These are phyloP conservation scores for Huntiella bhutanensis DNA, from an alignment of 2,329 filamentous ascomycete species.

Conservation along the genomic window DNA sequence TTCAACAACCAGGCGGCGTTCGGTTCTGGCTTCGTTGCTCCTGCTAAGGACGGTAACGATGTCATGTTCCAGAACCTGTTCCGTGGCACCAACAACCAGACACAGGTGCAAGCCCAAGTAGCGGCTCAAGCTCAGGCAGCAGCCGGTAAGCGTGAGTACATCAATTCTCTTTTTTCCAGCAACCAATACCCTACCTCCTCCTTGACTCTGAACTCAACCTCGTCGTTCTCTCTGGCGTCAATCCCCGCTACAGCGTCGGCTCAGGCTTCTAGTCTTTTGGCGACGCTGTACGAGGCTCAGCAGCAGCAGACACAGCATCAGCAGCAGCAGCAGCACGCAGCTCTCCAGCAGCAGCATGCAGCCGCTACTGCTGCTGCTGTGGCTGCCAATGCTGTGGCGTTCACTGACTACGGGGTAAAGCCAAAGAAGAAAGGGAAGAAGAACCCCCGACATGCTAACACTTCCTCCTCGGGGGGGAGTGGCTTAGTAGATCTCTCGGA, in stretches of 20 bases:
- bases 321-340: constrained; percentile 5
- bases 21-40: constrained; percentile 45
- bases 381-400: constrained; percentile 40
- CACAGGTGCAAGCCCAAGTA: constrained; percentile 51
- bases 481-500: constrained; percentile 99
- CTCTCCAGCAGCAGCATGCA: no score
- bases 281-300: constrained; percentile 77
- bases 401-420: constrained; percentile 85
- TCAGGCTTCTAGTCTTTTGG: constrained; percentile 79
- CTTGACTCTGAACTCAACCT: constrained; percentile 77
- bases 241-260: constrained; percentile 65
- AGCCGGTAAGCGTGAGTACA: constrained; percentile 86
- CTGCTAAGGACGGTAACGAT: constrained; percentile 45
- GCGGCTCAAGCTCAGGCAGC: constrained; percentile 26
- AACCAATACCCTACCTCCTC: constrained; percentile 71
- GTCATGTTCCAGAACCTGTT: constrained; percentile 71
- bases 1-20: constrained; percentile 78
- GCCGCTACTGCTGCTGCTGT: not conserved
- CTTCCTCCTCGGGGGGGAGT: constrained; percentile 98
- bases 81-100: constrained; percentile 47
- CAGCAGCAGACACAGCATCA: constrained; percentile 14
- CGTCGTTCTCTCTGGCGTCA: constrained; percentile 69
- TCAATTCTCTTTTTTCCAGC: constrained; percentile 69
- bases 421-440: constrained; percentile 99
- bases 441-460: constrained; percentile 99